Evolutionary conservation across 169 alveolate genomes (phyloP).

Genomic region (Plasmodium yoelii): DNA sequence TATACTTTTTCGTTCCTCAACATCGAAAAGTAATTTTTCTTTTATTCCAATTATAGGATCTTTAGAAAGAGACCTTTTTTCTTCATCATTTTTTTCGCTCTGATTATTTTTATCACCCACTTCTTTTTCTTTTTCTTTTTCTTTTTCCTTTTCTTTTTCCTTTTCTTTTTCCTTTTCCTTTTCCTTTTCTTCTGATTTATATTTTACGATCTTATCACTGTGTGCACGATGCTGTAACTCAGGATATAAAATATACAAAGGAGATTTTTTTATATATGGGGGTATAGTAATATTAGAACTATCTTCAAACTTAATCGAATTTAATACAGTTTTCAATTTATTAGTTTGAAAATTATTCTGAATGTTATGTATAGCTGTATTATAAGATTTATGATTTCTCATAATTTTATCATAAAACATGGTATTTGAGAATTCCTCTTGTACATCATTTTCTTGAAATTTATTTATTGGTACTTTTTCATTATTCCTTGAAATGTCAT

Average conservation of each 20-base stretch:
- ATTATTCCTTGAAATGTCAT: neutral
- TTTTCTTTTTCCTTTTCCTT: neutral
- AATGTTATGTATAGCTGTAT: conserved; percentile 23
- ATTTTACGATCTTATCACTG: neutral
- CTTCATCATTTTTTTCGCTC: neutral
- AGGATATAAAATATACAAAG: conserved; percentile 41
- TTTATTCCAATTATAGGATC: neutral
- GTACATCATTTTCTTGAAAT: neutral
- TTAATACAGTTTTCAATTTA: conserved; percentile 32
- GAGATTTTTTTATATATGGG: conserved; percentile 24
- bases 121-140: too few species aligned
- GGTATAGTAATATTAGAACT: conserved; percentile 42
- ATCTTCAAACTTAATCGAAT: conserved; percentile 41
- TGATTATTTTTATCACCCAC: neutral
- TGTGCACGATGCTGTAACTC: conserved; percentile 2
- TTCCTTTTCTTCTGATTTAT: neutral
- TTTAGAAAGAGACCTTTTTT: neutral
- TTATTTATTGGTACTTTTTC: neutral
- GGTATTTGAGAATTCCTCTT: conserved; percentile 17
- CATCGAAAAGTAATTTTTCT: neutral
- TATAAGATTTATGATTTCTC: conserved; percentile 5
- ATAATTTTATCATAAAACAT: conserved; percentile 30
- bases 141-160: neutral
- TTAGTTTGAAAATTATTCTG: conserved; percentile 40
- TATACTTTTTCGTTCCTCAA: neutral